Percentiles rank a stretch among this genome's conserved stretches.
phyloP scores from a whole-genome alignment of 1,284 basidiomycete genomes.

The Puccinia coronata region DNA sequence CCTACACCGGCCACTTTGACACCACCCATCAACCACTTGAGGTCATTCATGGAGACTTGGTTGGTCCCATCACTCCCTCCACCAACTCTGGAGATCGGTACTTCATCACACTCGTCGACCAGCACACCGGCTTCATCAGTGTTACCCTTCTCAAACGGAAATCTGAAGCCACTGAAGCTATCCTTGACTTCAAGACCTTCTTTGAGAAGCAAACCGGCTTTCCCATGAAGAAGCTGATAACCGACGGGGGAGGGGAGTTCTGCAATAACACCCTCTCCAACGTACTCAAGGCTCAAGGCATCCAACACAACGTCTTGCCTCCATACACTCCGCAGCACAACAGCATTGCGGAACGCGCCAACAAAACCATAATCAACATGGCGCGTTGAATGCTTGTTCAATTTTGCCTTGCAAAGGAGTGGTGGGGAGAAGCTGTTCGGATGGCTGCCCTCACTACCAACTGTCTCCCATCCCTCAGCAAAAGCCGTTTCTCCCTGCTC shows the following conservation, averaged over 20 bases:
- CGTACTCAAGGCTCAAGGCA: not conserved
- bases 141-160: not conserved
- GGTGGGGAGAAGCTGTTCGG: constrained; percentile 10
- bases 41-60: not conserved
- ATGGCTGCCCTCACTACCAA: not conserved
- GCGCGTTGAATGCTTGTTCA: not conserved
- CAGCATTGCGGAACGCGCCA: no score
- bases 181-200: not conserved
- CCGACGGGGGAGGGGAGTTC: not conserved
- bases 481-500: no score
- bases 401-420: not conserved
- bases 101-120: not conserved
- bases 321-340: not conserved
- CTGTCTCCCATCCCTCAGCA: not conserved
- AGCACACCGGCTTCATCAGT: not conserved
- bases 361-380: no score
- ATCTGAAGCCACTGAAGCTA: not conserved
- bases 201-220: not conserved
- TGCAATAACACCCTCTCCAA: not conserved
- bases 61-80: constrained; percentile 1
- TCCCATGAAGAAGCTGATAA: not conserved
- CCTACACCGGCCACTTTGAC: no score
- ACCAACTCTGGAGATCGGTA: not conserved
- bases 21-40: not conserved
- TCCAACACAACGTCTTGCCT: not conserved